Evolutionary conservation across 352 stramenopile genomes (phyloP).

Genomic region (Phytophthora sansomeana): DNA sequence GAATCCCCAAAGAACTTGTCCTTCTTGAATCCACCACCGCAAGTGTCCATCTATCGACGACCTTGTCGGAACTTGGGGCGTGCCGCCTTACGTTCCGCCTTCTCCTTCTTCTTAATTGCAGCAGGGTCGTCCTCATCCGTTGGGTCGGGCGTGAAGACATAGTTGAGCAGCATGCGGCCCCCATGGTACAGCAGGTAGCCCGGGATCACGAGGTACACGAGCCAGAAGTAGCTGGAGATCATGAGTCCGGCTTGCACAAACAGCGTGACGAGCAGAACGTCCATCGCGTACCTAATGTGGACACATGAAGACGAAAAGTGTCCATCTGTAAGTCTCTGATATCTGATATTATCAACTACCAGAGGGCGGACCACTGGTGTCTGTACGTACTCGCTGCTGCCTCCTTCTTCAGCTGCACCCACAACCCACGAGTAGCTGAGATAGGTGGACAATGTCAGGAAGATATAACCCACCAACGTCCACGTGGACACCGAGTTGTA

Average conservation of each 20-base stretch:
- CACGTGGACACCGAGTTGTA: constrained; percentile 68
- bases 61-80: constrained; percentile 55
- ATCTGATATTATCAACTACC: constrained; percentile 20
- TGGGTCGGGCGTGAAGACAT: constrained; percentile 78
- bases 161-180: constrained; percentile 79
- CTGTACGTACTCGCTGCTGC: constrained; percentile 71
- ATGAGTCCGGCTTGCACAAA: constrained; percentile 80
- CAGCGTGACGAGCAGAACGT: constrained; percentile 85
- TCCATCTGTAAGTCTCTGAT: constrained; percentile 26
- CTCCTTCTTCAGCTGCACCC: constrained; percentile 77
- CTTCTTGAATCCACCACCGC: no score
- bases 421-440: constrained; percentile 86
- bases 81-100: constrained; percentile 69
- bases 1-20: constrained; percentile 6
- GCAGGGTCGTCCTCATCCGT: constrained; percentile 64
- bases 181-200: constrained; percentile 86
- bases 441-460: constrained; percentile 76
- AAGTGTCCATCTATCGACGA: constrained; percentile 44
- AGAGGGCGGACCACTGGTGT: constrained; percentile 12
- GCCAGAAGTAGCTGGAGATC: constrained; percentile 91
- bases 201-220: constrained; percentile 83
- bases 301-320: background rate
- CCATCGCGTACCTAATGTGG: constrained; percentile 77
- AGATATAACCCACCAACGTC: constrained; percentile 74
- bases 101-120: constrained; percentile 78